Conservation (phyloP, 345 rosid species). For the Eucalyptus regnans region DNA sequence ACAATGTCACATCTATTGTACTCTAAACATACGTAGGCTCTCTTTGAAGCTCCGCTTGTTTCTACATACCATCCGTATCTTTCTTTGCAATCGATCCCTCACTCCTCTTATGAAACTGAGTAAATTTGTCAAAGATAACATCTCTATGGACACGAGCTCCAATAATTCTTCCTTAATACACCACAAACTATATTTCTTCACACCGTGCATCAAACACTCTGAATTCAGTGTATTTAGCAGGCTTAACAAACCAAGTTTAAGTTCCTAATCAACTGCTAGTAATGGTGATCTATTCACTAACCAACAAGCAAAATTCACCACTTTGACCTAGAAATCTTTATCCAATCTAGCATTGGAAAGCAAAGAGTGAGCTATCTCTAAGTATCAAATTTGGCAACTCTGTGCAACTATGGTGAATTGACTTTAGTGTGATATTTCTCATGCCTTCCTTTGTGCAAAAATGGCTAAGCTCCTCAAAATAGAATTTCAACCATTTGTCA, state of each 20-base stretch:
- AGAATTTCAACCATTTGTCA: not conserved
- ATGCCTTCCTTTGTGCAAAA: not conserved
- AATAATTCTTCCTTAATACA: not conserved
- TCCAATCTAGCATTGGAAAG: not conserved
- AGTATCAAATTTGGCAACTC: not conserved
- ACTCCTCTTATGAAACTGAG: not conserved
- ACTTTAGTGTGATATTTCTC: not conserved
- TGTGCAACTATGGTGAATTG: not conserved
- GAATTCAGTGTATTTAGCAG: no score
- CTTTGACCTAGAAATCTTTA: not conserved
- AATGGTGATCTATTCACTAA: not conserved
- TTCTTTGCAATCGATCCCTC: not conserved
- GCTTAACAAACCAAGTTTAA: not conserved
- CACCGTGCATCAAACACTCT: not conserved
- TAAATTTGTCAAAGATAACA: not conserved
- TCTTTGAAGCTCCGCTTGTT: not conserved
- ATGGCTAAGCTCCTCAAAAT: not conserved
- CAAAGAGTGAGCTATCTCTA: not conserved
- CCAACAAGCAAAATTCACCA: not conserved
- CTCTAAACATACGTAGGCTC: not conserved
- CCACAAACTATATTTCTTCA: not conserved
- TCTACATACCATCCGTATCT: not conserved
- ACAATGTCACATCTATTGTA: not conserved
- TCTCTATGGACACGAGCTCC: not conserved
- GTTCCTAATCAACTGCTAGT: not conserved